phyloP scores from a whole-genome alignment of 1,139 yeast genomes.

The Blastobotrys buckinghamii region DNA sequence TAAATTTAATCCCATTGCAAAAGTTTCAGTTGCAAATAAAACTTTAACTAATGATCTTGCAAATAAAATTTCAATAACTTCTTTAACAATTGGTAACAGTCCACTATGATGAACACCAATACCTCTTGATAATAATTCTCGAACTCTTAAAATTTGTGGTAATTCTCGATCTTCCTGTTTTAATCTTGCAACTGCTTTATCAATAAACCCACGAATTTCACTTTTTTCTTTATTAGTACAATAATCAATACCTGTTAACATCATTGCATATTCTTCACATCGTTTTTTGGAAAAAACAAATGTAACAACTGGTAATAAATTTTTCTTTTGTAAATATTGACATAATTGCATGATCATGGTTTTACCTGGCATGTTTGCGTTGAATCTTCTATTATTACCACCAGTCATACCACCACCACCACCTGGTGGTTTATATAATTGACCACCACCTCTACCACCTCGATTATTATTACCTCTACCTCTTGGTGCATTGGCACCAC shows the following conservation, averaged over 20 bases:
- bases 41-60: constrained; percentile 83
- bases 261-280: constrained; percentile 88
- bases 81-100: constrained; percentile 87
- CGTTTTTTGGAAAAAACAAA: constrained; percentile 91
- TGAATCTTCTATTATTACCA: constrained; percentile 32
- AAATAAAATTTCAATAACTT: constrained; percentile 87
- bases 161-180: constrained; percentile 88
- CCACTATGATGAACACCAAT: constrained; percentile 99
- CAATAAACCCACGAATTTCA: constrained; percentile 88
- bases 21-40: constrained; percentile 94
- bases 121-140: constrained; percentile 83
- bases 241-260: constrained; percentile 68
- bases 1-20: constrained; percentile 95
- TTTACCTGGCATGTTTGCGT: constrained; percentile 68
- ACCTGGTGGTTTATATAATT: neutral
- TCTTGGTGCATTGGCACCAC: constrained; percentile 13
- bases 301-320: constrained; percentile 79
- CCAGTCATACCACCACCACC: constrained; percentile 32
- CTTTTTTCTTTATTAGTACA: constrained; percentile 80
- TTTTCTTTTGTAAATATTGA: constrained; percentile 60
- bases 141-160: constrained; percentile 79
- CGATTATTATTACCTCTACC: constrained; percentile 33
- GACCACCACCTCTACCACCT: constrained; percentile 31
- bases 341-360: constrained; percentile 45
- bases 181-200: constrained; percentile 78